Evolutionary conservation across 352 stramenopile species (phyloP), one percentile per base, ranked within the genome.

Genomic region (Elongisporangium prolatum): DNA sequence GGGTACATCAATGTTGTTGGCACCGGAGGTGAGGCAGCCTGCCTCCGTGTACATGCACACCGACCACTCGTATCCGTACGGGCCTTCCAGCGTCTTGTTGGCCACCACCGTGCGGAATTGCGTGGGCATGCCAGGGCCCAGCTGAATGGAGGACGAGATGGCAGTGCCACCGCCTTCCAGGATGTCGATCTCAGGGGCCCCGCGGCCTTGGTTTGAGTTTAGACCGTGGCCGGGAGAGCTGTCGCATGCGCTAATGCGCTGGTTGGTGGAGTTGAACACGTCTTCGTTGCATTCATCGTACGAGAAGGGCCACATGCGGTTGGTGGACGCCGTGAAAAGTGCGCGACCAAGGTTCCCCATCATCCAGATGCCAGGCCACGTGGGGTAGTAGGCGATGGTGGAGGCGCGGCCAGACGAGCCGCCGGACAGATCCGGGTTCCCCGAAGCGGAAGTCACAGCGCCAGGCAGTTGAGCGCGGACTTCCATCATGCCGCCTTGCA

Each of bases 241-340:
- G 58, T 97, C 91, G 59, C 95, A 98, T 7, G 82, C 93, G 40
- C 67, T 95, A 49, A 86, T 84, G 21, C 72, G 69, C 64, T 86
- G 76, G 54, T 82, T 79, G 21, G 38, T 65, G 14, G 69, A 54
- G 6, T 55, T 14, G 8, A 75, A 67, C 1, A 47, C 37, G 17
- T 77, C 49, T 0, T 65, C 52, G 63, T 97, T 67, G 59, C 95
- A 98, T 22, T 67, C 75, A 59, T 97, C 71, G 67, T 96, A 98
- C 37, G 78, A 96, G 84, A 94, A 98, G 3, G 95, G 95, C 93
- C 95, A 98, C 59, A 98, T 88, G 65, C 89, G 85, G 55, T 96
- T 93, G 5, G 89, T 97, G 0, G 80, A 95, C 0, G 67, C 77
- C 51, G 93, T 93, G 65, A 98, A 98, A 3, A 96, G 97, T 1